Evolutionary conservation across 2,329 filamentous ascomycete genomes (phyloP).

Genomic region (Alternaria consortialis): DNA sequence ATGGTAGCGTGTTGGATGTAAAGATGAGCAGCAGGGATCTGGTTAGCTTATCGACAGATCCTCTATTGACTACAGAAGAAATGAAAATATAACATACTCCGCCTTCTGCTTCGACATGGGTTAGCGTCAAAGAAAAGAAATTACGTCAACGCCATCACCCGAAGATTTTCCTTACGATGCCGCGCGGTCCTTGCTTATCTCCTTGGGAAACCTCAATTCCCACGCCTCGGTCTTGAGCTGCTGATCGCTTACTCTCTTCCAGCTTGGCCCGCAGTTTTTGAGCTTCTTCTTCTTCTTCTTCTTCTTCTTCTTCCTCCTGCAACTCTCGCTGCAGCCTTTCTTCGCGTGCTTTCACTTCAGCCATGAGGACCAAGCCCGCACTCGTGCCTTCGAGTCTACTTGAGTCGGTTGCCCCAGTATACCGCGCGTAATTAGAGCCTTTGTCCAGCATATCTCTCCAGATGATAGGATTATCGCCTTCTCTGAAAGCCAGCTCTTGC

Average conservation of each 20-base stretch:
- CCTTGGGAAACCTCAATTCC: too few species aligned
- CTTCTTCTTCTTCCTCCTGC: background rate
- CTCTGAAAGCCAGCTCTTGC: too few species aligned
- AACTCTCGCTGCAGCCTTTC: background rate
- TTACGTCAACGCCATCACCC: background rate
- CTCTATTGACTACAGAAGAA: background rate
- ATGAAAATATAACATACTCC: background rate
- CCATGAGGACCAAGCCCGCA: background rate
- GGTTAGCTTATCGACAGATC: background rate
- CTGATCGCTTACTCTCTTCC: background rate
- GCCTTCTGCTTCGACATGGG: background rate
- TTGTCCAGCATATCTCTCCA: too few species aligned
- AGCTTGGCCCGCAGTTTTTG: background rate
- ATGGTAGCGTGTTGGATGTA: slow-evolving; percentile 12
- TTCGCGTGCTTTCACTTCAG: background rate
- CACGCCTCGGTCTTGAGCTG: too few species aligned
- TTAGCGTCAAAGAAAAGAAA: background rate
- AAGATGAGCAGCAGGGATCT: background rate
- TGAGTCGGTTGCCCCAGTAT: too few species aligned
- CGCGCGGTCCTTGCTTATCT: too few species aligned
- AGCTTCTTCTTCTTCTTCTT: background rate
- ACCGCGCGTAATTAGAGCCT: too few species aligned
- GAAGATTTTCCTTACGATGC: background rate
- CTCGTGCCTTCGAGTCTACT: background rate
- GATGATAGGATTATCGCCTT: too few species aligned